These are phyloP conservation scores for Solanum pimpinellifolium DNA, from an alignment of 257 asterid species.

Conservation along the genomic window DNA sequence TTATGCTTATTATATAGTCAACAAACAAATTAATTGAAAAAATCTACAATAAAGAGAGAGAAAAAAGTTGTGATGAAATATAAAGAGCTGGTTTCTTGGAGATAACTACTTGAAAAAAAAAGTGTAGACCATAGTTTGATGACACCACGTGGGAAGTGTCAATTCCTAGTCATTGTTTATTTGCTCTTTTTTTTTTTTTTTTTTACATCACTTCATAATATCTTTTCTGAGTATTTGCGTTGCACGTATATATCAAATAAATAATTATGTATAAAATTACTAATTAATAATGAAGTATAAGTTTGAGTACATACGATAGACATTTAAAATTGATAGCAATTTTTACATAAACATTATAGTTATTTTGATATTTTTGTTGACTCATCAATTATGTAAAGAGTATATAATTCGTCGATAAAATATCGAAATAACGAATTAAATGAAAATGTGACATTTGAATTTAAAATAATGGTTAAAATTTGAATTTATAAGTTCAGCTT, in stretches of 20 bases:
- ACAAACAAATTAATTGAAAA: not conserved
- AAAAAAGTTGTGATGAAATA: not conserved
- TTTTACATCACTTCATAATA: no score
- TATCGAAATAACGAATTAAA: not conserved
- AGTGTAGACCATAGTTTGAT: not conserved
- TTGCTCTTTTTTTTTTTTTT: not conserved
- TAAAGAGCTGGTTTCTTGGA: not conserved
- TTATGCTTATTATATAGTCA: not conserved
- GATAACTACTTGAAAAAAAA: not conserved
- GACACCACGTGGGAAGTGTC: not conserved
- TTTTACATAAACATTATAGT: not conserved
- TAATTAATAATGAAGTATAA: not conserved
- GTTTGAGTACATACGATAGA: accelerated
- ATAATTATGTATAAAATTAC: no score
- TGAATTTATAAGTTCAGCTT: not conserved
- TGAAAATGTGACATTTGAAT: not conserved
- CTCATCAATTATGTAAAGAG: not conserved
- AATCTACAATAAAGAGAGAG: not conserved
- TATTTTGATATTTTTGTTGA: not conserved
- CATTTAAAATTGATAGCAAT: not conserved
- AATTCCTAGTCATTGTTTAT: not conserved
- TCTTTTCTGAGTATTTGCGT: accelerated
- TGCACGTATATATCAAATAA: no score
- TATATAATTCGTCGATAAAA: not conserved
- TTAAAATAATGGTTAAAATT: not conserved